Base-by-base conservation (phyloP, 2,329 filamentous ascomycete genomes). In the Beauveria brongniartii region DNA sequence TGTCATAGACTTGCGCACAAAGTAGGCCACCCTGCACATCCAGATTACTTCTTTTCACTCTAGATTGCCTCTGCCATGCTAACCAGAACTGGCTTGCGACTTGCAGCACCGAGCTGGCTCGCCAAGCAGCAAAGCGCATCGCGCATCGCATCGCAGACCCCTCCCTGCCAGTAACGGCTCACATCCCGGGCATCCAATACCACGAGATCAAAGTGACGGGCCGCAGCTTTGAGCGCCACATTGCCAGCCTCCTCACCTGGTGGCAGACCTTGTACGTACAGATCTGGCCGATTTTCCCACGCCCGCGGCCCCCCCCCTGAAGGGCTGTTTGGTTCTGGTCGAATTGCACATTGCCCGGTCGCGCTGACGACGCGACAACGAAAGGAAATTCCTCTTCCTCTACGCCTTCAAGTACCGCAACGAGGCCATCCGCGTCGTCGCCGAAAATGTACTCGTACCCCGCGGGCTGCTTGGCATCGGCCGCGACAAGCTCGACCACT, bases 1-100 rank as follows among this genome's bases (percentile, higher is more conserved):
- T 2, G 82, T 96, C 46, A 82, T 96, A 63, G 92, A 96, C 75
- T 77, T 96, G 12, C 83, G 92, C 61, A 90, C 91, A 64, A 85
- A 87, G 85, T 90, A 79, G 63, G 72, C 59, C 22, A n/a, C 40
- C 22, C 2, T 26, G 20, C 14, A 26, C 28, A 22, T 16, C 12
- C 5, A 20, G 12, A 12, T 20, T 2, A n/a, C 14, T 5, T 1
- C 14, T n/a, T 6, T 8, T 44, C 9, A 3, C 2, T 2, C 7
- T 26, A 7, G 1, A 5, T 26, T n/a, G 8, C 3, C 14, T 14
- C 12, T 14, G 3, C 28, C 30, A 40, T 48, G 24, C 24, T 30
- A 16, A 22, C 44, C 1, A 6, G 7, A 34, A n/a, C 14, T 40
- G 52, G 12, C 14, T 37, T 37, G 34, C 20, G 24, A 22, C 6